A percentile compares a stretch with the other conserved stretches of the same genome.
Conservation (phyloP, 1,139 yeast genomes). For the Debaryomycetaceae sp. region DNA sequence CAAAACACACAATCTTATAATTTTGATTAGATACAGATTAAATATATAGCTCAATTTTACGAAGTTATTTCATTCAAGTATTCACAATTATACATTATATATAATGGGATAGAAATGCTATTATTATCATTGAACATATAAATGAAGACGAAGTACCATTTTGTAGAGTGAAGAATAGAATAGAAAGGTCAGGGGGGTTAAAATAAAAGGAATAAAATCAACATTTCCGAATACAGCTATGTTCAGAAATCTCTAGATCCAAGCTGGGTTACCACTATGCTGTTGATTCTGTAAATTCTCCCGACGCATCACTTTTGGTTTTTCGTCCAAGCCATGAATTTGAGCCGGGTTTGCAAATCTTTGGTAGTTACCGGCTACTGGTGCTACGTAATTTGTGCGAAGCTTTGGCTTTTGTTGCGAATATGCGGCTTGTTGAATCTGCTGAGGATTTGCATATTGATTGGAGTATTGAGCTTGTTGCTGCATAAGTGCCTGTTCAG, state of each 20-base stretch:
- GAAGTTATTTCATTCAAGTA: neutral
- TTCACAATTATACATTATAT: no score
- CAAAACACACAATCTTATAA: neutral
- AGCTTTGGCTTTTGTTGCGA: conserved; percentile 8
- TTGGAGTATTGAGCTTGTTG: conserved; percentile 7
- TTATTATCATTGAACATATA: neutral
- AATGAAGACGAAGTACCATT: neutral
- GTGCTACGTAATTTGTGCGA: conserved; percentile 7
- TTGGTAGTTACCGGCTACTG: conserved; percentile 6
- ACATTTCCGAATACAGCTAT: neutral
- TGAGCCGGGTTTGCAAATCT: conserved; percentile 7
- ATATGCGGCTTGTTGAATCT: conserved; percentile 5
- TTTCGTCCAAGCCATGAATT: conserved; percentile 8
- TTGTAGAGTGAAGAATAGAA: neutral
- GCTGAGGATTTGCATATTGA: conserved; percentile 5
- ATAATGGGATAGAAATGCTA: conserved; percentile 1
- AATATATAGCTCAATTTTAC: neutral
- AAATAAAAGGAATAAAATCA: neutral
- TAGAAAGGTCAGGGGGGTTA: neutral
- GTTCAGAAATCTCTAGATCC: conserved; percentile 6
- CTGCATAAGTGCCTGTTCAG: conserved; percentile 1
- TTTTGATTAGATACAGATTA: neutral
- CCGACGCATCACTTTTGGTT: conserved; percentile 8
- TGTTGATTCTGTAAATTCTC: conserved; percentile 3
- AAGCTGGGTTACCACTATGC: conserved; percentile 8